These are phyloP conservation scores for Aspergillus uvarum DNA, from an alignment of 2,329 filamentous ascomycete species.

Conservation along the genomic window DNA sequence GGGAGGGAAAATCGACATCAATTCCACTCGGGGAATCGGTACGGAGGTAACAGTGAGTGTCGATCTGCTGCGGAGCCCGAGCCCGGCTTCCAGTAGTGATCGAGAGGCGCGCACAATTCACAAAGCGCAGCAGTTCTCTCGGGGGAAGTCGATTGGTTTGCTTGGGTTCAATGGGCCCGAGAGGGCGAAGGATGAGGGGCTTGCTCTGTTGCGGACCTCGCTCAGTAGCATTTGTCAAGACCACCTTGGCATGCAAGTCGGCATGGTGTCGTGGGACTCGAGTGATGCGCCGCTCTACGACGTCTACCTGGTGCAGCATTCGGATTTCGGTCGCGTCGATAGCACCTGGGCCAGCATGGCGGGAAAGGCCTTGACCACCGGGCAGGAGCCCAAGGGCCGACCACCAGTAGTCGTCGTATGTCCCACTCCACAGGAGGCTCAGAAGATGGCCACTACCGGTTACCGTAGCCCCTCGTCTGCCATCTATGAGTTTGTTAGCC, in stretches of 20 bases:
- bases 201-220: conserved; percentile 14
- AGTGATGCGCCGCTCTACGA: conserved; percentile 11
- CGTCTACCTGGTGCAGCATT: conserved; percentile 27
- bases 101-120: not conserved
- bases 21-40: conserved; percentile 26
- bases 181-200: not conserved
- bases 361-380: not conserved
- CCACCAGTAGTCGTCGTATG: conserved; percentile 34
- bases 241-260: not conserved
- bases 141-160: conserved; percentile 21
- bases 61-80: conserved; percentile 1
- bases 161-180: conserved; percentile 21
- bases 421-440: conserved; percentile 22
- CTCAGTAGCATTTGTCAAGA: conserved; percentile 23
- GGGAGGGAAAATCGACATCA: conserved; percentile 28
- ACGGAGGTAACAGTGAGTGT: conserved; percentile 18
- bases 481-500: conserved; percentile 35
- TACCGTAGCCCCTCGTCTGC: not conserved
- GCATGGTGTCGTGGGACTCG: not conserved
- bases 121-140: not conserved
- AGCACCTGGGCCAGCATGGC: not conserved
- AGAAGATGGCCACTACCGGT: conserved; percentile 15
- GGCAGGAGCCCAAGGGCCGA: not conserved
- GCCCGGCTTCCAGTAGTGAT: not conserved
- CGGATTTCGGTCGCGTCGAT: conserved; percentile 20